phyloP scores from a whole-genome alignment of 208 protist genomes.

The Leishmania mexicana region DNA sequence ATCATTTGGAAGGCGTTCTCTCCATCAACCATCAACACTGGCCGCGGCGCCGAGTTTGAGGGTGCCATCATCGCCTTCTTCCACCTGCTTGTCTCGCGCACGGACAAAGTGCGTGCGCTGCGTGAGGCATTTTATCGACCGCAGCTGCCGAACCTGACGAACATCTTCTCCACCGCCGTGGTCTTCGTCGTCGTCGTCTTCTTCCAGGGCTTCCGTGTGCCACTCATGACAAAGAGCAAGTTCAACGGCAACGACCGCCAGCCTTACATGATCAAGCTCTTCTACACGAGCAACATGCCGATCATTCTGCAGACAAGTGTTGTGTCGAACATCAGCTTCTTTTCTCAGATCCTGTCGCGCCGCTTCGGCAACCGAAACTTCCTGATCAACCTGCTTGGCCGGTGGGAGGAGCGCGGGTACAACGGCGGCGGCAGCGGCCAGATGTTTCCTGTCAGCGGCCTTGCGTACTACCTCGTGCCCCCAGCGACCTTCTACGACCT shows the following conservation, averaged over 20 bases:
- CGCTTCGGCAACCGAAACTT: slow-evolving; percentile 97
- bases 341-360: slow-evolving; percentile 99
- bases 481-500: slow-evolving; percentile 95
- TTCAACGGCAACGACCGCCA: slow-evolving; percentile 75
- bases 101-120: slow-evolving; percentile 98
- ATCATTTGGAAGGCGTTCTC: slow-evolving; percentile 99
- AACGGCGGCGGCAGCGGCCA: slow-evolving; percentile 60
- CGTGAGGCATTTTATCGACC: slow-evolving; percentile 99
- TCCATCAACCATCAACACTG: slow-evolving; percentile 98
- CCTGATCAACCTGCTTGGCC: slow-evolving; percentile 97
- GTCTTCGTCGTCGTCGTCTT: slow-evolving; percentile 99
- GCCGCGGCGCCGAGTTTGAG: slow-evolving; percentile 98
- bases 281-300: slow-evolving; percentile 99
- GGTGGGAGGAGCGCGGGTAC: slow-evolving; percentile 94
- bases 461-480: slow-evolving; percentile 99
- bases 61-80: slow-evolving; percentile 99
- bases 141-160: slow-evolving; percentile 99
- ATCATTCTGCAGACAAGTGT: slow-evolving; percentile 99
- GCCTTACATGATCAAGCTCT: slow-evolving; percentile 99
- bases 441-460: slow-evolving; percentile 95
- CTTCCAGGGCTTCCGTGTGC: slow-evolving; percentile 99
- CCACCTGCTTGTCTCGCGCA: slow-evolving; percentile 96
- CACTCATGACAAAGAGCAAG: slow-evolving; percentile 93
- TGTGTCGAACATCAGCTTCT: slow-evolving; percentile 99
- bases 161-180: slow-evolving; percentile 99